Conservation (phyloP, 371 early-diverging fungal species). For the Neoconidiobolus thromboides region DNA sequence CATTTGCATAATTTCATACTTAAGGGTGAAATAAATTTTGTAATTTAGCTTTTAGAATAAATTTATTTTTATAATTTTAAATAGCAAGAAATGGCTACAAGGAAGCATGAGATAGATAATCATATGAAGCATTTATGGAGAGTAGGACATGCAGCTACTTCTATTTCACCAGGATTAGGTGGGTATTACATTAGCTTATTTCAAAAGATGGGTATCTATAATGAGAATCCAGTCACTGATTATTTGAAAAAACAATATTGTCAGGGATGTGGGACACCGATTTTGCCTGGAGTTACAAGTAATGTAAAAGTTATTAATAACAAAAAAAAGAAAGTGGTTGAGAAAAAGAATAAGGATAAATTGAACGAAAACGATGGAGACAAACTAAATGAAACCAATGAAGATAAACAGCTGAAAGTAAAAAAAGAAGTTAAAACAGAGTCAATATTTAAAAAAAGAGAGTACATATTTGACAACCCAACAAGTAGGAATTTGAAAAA, state of each 20-base stretch:
- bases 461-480: not conserved
- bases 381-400: not conserved
- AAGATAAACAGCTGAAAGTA: not conserved
- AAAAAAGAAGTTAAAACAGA: too few species aligned
- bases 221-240: not conserved
- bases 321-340: too few species aligned
- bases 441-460: not conserved
- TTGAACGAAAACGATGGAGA: not conserved
- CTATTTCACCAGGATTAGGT: not conserved
- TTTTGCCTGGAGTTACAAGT: not conserved
- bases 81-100: too few species aligned
- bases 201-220: not conserved
- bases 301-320: not conserved
- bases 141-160: not conserved
- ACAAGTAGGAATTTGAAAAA: not conserved
- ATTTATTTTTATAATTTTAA: too few species aligned
- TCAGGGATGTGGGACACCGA: not conserved
- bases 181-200: conserved; percentile 2
- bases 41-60: too few species aligned
- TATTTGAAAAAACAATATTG: not conserved
- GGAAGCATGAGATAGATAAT: too few species aligned
- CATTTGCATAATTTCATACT: too few species aligned
- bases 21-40: too few species aligned
- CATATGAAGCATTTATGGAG: not conserved
- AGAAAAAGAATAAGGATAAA: not conserved